Evolutionary conservation across 2,329 filamentous ascomycete species (phyloP).

Genomic region (Cytospora leucostoma): DNA sequence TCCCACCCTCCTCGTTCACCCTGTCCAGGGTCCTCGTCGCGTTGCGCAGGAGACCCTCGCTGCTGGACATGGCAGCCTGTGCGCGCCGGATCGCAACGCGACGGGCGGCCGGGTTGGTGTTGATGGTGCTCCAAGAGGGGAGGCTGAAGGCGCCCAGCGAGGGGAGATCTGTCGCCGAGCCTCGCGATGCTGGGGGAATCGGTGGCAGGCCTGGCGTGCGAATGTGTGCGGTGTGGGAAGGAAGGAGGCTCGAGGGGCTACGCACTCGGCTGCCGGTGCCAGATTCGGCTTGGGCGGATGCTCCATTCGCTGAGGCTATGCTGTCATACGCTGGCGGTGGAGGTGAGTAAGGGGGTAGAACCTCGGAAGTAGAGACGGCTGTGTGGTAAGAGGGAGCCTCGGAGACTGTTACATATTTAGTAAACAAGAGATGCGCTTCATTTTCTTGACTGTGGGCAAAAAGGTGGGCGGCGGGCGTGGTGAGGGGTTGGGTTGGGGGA

Average conservation of each 20-base stretch:
- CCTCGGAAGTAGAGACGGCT: slow-evolving; percentile 46
- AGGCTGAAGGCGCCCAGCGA: slow-evolving; percentile 57
- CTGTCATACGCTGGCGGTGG: slow-evolving; percentile 36
- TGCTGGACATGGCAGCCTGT: slow-evolving; percentile 40
- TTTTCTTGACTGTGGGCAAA: background rate
- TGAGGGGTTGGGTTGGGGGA: background rate
- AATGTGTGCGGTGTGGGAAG: slow-evolving; percentile 42
- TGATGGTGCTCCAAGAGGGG: slow-evolving; percentile 59
- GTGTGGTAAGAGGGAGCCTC: slow-evolving; percentile 66
- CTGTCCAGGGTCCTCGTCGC: slow-evolving; percentile 37
- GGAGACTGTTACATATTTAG: slow-evolving; percentile 49
- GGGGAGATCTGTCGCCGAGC: slow-evolving; percentile 40
- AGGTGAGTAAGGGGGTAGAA: slow-evolving; percentile 55
- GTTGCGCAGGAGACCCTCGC: slow-evolving; percentile 37
- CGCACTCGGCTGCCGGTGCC: slow-evolving; percentile 27
- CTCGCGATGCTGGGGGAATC: slow-evolving; percentile 42
- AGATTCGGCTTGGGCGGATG: slow-evolving; percentile 22
- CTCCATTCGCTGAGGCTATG: slow-evolving; percentile 17
- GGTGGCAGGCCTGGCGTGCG: slow-evolving; percentile 50
- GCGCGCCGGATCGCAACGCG: slow-evolving; percentile 64
- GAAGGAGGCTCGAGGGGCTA: slow-evolving; percentile 30
- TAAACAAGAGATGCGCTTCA: background rate
- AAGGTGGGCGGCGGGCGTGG: background rate
- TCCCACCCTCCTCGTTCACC: slow-evolving; percentile 40
- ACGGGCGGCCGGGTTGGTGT: slow-evolving; percentile 60